Percentiles rank a stretch among this genome's conserved stretches.
Evolutionary conservation across 805 yeast genomes (phyloP).

Genomic region (Nakazawaea molendinolei): DNA sequence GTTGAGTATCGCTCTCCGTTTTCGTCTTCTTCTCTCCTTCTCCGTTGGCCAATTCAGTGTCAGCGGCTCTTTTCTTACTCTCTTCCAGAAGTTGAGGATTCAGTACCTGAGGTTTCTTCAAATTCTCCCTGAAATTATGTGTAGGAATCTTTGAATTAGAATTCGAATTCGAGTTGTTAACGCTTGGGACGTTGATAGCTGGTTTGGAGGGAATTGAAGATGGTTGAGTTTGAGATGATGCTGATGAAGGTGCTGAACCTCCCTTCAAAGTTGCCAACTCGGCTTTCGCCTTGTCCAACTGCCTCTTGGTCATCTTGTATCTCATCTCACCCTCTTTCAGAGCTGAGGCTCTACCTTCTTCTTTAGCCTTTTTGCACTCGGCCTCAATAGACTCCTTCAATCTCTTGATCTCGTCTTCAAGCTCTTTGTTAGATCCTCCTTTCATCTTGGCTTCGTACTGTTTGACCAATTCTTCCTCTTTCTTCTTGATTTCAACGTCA

Average conservation of each 20-base stretch:
- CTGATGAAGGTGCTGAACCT: slow-evolving; percentile 5
- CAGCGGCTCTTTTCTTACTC: slow-evolving; percentile 4
- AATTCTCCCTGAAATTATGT: slow-evolving; percentile 2
- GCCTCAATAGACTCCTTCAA: slow-evolving; percentile 17
- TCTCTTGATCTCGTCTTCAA: slow-evolving; percentile 18
- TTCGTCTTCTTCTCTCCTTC: no score
- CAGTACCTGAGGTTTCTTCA: slow-evolving; percentile 9
- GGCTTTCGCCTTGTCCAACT: slow-evolving; percentile 43
- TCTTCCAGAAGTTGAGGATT: slow-evolving; percentile 7
- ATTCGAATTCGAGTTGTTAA: background rate
- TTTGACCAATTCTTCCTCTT: slow-evolving; percentile 11
- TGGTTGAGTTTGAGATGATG: background rate
- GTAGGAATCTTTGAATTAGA: slow-evolving; percentile 8
- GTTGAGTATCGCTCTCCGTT: no score
- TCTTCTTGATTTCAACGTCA: slow-evolving; percentile 12
- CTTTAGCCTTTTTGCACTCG: slow-evolving; percentile 31
- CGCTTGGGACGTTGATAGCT: background rate
- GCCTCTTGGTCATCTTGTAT: slow-evolving; percentile 45
- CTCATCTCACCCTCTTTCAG: slow-evolving; percentile 55
- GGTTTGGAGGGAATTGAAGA: slow-evolving; percentile 1
- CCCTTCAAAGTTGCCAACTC: slow-evolving; percentile 20
- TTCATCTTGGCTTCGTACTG: slow-evolving; percentile 11
- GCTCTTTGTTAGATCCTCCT: slow-evolving; percentile 16
- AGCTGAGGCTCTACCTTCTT: slow-evolving; percentile 40
- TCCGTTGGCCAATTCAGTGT: no score